Evolutionary conservation across 805 yeast genomes (phyloP).

Genomic region (Spathaspora hagerdaliae): DNA sequence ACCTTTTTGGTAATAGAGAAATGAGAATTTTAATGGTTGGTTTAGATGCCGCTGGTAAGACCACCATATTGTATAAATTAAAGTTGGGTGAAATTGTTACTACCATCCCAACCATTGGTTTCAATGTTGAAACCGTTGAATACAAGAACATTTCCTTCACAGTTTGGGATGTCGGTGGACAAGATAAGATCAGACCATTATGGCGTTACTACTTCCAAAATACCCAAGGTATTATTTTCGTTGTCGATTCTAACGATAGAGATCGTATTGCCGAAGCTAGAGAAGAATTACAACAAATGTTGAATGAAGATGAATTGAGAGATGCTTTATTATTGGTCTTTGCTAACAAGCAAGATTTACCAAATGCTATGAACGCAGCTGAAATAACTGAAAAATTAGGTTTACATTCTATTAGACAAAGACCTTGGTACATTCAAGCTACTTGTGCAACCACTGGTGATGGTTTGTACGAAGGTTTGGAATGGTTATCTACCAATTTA

Average conservation of each 20-base stretch:
- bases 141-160: conserved; percentile 95
- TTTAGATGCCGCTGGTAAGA: conserved; percentile 97
- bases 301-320: conserved; percentile 96
- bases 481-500: conserved; percentile 91
- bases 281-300: conserved; percentile 97
- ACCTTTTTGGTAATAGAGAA: conserved; percentile 95
- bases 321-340: conserved; percentile 93
- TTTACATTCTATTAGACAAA: conserved; percentile 93
- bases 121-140: conserved; percentile 96
- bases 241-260: conserved; percentile 96
- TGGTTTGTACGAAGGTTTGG: conserved; percentile 96
- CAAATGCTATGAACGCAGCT: conserved; percentile 98
- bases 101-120: conserved; percentile 95
- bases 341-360: conserved; percentile 98
- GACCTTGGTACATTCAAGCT: conserved; percentile 99
- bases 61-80: conserved; percentile 91
- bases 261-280: conserved; percentile 97
- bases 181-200: conserved; percentile 95
- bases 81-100: conserved; percentile 95
- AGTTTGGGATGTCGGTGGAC: conserved; percentile 99
- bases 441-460: conserved; percentile 99
- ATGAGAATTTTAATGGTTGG: conserved; percentile 99
- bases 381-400: conserved; percentile 97
- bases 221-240: conserved; percentile 97
- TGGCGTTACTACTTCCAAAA: conserved; percentile 99